Percentiles rank a stretch among this genome's conserved stretches.
These are phyloP conservation scores for Candida corydali DNA, from an alignment of 805 yeast species.

Conservation along the genomic window DNA sequence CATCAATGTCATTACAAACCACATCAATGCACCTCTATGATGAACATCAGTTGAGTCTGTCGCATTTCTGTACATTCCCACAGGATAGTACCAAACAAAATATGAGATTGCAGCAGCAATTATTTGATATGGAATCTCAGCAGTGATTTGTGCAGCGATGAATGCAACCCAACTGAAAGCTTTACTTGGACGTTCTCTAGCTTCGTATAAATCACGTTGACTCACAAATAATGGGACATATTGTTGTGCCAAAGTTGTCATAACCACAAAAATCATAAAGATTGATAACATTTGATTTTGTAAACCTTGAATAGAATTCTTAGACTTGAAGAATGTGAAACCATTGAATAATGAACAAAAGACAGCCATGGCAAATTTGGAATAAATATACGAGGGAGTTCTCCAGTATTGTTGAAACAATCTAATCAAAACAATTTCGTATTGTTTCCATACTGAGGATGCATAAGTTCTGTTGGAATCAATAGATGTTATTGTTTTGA, in stretches of 20 bases:
- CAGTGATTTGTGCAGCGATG: constrained; percentile 55
- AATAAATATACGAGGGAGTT: constrained; percentile 55
- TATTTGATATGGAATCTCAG: constrained; percentile 64
- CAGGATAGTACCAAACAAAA: constrained; percentile 51
- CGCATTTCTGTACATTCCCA: constrained; percentile 23
- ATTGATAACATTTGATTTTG: constrained; percentile 72
- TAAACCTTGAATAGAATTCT: constrained; percentile 22
- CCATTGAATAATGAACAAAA: constrained; percentile 8
- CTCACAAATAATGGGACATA: constrained; percentile 50
- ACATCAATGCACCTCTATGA: constrained; percentile 56
- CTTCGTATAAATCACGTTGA: constrained; percentile 67
- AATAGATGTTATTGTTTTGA: constrained; percentile 34
- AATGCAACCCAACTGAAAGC: constrained; percentile 67
- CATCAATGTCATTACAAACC: constrained; percentile 40
- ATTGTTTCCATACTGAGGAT: constrained; percentile 22
- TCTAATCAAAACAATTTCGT: constrained; percentile 23
- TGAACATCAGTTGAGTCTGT: constrained; percentile 19
- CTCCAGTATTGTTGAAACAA: constrained; percentile 40
- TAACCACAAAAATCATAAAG: constrained; percentile 61
- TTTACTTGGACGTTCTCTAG: constrained; percentile 69
- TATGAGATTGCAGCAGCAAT: constrained; percentile 60
- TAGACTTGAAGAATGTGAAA: constrained; percentile 41
- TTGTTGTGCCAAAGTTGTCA: constrained; percentile 58
- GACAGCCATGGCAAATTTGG: constrained; percentile 38
- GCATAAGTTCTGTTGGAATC: constrained; percentile 25